phyloP scores from a whole-genome alignment of 352 stramenopile genomes.

The Peronospora belbahrii region DNA sequence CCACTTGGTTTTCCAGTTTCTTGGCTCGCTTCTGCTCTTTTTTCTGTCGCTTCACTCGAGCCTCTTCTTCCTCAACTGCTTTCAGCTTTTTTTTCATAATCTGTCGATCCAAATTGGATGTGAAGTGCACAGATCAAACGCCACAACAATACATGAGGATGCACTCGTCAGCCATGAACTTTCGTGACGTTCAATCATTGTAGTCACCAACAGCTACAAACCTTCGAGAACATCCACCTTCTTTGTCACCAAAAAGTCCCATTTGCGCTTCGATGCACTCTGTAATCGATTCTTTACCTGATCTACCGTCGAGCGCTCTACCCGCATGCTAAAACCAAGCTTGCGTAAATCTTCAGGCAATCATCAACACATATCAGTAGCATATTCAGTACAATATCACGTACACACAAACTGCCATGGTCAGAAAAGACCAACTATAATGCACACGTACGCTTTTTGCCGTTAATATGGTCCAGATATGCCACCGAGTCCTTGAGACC shows the following conservation, averaged over 20 bases:
- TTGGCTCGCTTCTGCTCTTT: constrained; percentile 70
- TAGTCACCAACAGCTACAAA: constrained; percentile 11
- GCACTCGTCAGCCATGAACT: not conserved
- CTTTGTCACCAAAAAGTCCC: constrained; percentile 72
- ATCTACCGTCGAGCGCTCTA: constrained; percentile 82
- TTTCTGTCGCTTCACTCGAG: constrained; percentile 59
- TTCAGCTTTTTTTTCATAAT: constrained; percentile 86
- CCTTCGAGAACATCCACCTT: constrained; percentile 77
- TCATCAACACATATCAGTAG: constrained; percentile 3
- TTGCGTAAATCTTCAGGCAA: constrained; percentile 71
- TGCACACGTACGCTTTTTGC: constrained; percentile 82
- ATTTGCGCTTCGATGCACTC: constrained; percentile 75
- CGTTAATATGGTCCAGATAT: constrained; percentile 94
- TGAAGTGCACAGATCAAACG: not conserved
- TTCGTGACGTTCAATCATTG: not conserved
- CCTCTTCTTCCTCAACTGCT: constrained; percentile 56
- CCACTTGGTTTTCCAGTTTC: constrained; percentile 25
- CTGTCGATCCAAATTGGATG: constrained; percentile 17
- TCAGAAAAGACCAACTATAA: not conserved
- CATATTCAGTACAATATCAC: not conserved
- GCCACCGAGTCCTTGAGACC: constrained; percentile 89
- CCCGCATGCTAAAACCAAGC: constrained; percentile 88
- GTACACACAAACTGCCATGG: not conserved
- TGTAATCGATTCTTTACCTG: constrained; percentile 84
- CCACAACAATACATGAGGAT: not conserved